Conservation (phyloP, 352 stramenopile species). For the Phytophthora ohioensis region DNA sequence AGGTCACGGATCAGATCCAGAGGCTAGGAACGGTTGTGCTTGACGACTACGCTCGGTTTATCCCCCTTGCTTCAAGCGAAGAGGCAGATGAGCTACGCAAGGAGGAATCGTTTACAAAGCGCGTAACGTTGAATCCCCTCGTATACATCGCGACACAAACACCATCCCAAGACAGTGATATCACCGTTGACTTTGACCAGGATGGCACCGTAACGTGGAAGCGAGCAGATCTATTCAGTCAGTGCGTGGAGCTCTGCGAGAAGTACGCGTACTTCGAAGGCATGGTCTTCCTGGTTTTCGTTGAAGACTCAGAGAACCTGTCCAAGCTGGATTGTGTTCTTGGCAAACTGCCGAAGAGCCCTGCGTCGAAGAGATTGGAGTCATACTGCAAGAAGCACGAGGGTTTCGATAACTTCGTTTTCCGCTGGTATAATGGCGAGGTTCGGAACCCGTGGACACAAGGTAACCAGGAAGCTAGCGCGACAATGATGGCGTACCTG, state of each 20-base stretch:
- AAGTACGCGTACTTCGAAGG: slow-evolving; percentile 86
- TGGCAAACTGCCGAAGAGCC: slow-evolving; percentile 62
- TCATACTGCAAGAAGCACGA: slow-evolving; percentile 68
- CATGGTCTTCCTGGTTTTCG: slow-evolving; percentile 79
- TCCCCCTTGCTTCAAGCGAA: slow-evolving; percentile 47
- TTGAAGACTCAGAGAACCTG: slow-evolving; percentile 69
- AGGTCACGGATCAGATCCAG: slow-evolving; percentile 69
- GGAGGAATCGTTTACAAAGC: slow-evolving; percentile 67
- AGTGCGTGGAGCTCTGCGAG: slow-evolving; percentile 70
- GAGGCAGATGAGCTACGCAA: slow-evolving; percentile 69
- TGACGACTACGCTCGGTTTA: slow-evolving; percentile 61
- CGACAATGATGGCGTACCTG: slow-evolving; percentile 69
- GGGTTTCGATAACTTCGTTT: slow-evolving; percentile 72
- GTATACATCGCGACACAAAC: slow-evolving; percentile 70
- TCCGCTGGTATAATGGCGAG: slow-evolving; percentile 82
- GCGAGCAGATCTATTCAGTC: slow-evolving; percentile 59
- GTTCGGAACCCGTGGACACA: slow-evolving; percentile 73
- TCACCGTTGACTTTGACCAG: slow-evolving; percentile 42
- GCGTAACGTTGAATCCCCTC: slow-evolving; percentile 72
- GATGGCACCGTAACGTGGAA: slow-evolving; percentile 46
- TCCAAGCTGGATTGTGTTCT: slow-evolving; percentile 76
- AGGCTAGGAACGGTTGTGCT: slow-evolving; percentile 63
- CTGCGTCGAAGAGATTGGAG: slow-evolving; percentile 67
- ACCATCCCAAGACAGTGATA: slow-evolving; percentile 28
- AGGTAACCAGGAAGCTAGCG: slow-evolving; percentile 15